Evolutionary conservation across 2,329 filamentous ascomycete genomes (phyloP).

Genomic region (Ceratocystis harringtonii): DNA sequence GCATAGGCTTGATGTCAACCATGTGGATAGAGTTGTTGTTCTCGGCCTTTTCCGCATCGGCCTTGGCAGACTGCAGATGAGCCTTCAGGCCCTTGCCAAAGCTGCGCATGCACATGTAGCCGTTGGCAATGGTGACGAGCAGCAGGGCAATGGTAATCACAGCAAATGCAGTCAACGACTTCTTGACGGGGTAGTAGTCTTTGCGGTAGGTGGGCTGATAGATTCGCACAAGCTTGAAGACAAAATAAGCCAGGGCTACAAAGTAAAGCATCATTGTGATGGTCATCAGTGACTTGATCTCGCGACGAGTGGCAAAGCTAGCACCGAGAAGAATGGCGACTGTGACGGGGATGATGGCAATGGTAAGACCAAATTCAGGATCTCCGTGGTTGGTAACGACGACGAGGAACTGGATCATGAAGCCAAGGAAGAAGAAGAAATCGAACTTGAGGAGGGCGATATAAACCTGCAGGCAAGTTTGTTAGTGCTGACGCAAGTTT

Average conservation of each 20-base stretch:
- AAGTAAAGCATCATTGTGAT: slow-evolving; percentile 72
- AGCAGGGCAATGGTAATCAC: slow-evolving; percentile 84
- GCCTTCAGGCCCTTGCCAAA: slow-evolving; percentile 81
- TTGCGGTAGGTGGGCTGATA: slow-evolving; percentile 48
- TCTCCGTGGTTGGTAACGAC: slow-evolving; percentile 58
- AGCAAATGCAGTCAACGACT: slow-evolving; percentile 82
- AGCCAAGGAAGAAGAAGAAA: slow-evolving; percentile 99
- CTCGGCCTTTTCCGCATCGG: slow-evolving; percentile 40
- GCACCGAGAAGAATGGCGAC: slow-evolving; percentile 76
- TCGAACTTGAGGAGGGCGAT: slow-evolving; percentile 97
- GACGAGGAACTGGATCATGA: slow-evolving; percentile 94
- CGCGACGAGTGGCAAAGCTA: slow-evolving; percentile 64
- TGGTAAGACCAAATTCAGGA: slow-evolving; percentile 71
- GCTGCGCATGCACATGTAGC: slow-evolving; percentile 75
- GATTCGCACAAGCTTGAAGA: slow-evolving; percentile 97
- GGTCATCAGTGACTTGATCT: slow-evolving; percentile 66
- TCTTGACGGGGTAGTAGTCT: slow-evolving; percentile 63
- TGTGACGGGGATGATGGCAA: slow-evolving; percentile 80
- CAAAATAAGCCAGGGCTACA: slow-evolving; percentile 81
- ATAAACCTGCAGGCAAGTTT: slow-evolving; percentile 53
- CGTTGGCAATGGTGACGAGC: slow-evolving; percentile 74
- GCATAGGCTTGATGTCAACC: slow-evolving; percentile 40
- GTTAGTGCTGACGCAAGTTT: background rate
- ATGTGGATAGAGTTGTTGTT: slow-evolving; percentile 36
- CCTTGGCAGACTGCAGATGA: slow-evolving; percentile 49